phyloP scores from a whole-genome alignment of 352 stramenopile species.

The Halophytophthora polymorphica region DNA sequence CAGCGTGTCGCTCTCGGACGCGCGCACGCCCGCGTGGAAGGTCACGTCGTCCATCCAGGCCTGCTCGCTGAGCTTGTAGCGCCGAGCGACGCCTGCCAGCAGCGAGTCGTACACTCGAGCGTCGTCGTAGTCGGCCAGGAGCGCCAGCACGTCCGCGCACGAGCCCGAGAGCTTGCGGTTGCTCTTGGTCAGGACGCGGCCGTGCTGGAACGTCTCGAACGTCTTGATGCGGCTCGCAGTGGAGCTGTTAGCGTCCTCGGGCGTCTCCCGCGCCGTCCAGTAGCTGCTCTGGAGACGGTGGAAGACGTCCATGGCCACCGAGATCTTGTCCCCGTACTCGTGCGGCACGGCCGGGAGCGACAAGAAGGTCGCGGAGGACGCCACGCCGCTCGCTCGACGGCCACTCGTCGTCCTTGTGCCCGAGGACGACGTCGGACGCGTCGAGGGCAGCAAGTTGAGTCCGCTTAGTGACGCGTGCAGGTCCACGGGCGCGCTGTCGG shows the following conservation, averaged over 20 bases:
- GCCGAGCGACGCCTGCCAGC: slow-evolving; percentile 35
- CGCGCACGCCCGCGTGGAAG: slow-evolving; percentile 28
- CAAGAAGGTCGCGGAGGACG: slow-evolving; percentile 26
- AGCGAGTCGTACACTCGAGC: slow-evolving; percentile 47
- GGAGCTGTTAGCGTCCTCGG: slow-evolving; percentile 13
- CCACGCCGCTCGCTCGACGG: slow-evolving; percentile 2
- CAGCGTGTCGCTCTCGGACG: slow-evolving; percentile 6
- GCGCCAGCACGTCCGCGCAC: slow-evolving; percentile 32
- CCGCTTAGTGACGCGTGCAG: slow-evolving; percentile 29
- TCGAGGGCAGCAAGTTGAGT: slow-evolving; percentile 24
- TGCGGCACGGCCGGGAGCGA: slow-evolving; percentile 30
- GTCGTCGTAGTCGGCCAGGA: slow-evolving; percentile 51
- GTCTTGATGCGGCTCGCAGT: slow-evolving; percentile 19
- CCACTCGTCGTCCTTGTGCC: slow-evolving; percentile 2
- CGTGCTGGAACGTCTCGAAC: slow-evolving; percentile 39
- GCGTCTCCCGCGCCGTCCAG: slow-evolving; percentile 30
- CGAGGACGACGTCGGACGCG: slow-evolving; percentile 9
- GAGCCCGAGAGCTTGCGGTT: slow-evolving; percentile 41
- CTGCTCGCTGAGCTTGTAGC: slow-evolving; percentile 43
- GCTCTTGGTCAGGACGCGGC: slow-evolving; percentile 49
- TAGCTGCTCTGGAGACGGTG: slow-evolving; percentile 52
- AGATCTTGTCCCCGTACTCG: slow-evolving; percentile 57
- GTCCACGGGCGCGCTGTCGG: slow-evolving; percentile 15
- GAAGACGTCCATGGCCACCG: slow-evolving; percentile 61
- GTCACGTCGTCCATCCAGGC: slow-evolving; percentile 53